Conservation (phyloP, 1,284 basidiomycete genomes). For the Flammula alnicola region DNA sequence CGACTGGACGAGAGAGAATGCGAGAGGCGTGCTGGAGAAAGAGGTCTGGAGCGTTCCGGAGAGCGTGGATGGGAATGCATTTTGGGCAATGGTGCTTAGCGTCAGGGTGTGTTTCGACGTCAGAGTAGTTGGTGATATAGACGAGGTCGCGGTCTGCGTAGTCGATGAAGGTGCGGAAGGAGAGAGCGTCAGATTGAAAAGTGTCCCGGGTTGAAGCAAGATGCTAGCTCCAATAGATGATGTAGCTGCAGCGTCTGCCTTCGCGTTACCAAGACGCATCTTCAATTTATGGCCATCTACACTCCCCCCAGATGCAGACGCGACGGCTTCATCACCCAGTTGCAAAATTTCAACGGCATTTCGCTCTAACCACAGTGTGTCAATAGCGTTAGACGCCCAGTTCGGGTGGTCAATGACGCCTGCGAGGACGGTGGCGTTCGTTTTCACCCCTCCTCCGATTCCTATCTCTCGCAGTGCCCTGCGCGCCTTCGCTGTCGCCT, state of each 20-base stretch:
- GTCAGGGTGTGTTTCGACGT: constrained; percentile 36
- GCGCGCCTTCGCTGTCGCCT: constrained; percentile 35
- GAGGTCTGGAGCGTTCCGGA: constrained; percentile 34
- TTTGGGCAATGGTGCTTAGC: constrained; percentile 40
- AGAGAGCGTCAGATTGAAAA: constrained; percentile 40
- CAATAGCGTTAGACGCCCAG: constrained; percentile 35
- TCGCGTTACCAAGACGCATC: neutral
- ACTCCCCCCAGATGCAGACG: too few species aligned
- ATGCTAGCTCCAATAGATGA: constrained; percentile 10
- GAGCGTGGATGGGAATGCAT: constrained; percentile 44
- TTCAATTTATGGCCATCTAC: too few species aligned
- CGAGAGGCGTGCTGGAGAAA: constrained; percentile 31
- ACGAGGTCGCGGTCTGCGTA: neutral
- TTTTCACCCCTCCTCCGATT: constrained; percentile 34
- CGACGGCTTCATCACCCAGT: constrained; percentile 22
- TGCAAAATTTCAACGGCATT: constrained; percentile 28
- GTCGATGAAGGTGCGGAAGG: constrained; percentile 5
- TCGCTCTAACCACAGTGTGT: constrained; percentile 45
- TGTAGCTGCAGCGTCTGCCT: neutral
- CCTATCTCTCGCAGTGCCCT: constrained; percentile 37
- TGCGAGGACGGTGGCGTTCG: constrained; percentile 38
- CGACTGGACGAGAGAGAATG: constrained; percentile 40
- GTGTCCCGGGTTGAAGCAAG: constrained; percentile 40
- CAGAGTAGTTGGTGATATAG: neutral
- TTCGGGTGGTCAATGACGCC: constrained; percentile 39